phyloP scores from a whole-genome alignment of 2,329 filamentous ascomycete species.

The Trichoderma harzianum region DNA sequence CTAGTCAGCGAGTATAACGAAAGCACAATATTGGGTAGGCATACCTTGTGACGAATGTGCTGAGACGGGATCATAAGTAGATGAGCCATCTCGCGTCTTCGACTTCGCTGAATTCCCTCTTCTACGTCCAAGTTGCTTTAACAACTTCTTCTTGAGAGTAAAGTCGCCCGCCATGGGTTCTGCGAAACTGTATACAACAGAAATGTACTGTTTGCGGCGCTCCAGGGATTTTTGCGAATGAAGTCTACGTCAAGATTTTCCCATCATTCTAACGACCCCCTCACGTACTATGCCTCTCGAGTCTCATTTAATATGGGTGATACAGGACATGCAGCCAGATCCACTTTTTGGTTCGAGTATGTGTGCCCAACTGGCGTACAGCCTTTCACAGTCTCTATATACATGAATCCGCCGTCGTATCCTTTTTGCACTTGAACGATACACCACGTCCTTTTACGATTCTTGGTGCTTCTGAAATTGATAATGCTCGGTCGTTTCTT shows the following conservation, averaged over 20 bases:
- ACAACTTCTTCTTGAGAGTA: background rate
- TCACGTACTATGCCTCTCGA: background rate
- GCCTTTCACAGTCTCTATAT: too few species aligned
- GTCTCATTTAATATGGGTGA: too few species aligned
- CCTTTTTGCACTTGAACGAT: too few species aligned
- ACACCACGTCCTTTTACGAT: too few species aligned
- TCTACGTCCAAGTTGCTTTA: background rate
- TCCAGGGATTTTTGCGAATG: background rate
- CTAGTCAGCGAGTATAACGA: background rate
- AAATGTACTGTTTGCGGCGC: background rate
- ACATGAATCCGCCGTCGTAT: too few species aligned
- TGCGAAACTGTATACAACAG: background rate
- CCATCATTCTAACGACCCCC: background rate
- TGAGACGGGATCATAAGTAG: background rate
- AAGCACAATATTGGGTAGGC: too few species aligned
- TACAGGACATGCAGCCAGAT: too few species aligned
- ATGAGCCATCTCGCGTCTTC: background rate
- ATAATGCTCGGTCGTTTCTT: too few species aligned
- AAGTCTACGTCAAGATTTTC: background rate
- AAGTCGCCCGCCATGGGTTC: background rate
- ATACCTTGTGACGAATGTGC: background rate
- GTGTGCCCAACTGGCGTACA: too few species aligned
- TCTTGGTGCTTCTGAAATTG: too few species aligned
- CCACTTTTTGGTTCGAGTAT: too few species aligned
- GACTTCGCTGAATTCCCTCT: background rate